Conservation (phyloP, 305 asterid species). For the Solanum hybrid region DNA sequence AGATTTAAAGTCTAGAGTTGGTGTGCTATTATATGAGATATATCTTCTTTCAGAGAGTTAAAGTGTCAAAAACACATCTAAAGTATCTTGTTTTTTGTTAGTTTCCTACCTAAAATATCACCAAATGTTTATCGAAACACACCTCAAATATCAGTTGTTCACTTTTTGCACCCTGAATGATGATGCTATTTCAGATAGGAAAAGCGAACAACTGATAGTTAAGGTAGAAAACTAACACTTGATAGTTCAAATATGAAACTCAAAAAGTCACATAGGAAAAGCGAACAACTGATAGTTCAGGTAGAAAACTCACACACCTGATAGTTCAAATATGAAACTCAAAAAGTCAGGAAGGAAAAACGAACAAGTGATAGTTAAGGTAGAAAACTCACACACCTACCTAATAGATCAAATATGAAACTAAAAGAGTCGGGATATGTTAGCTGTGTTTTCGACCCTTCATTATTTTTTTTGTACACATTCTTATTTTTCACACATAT, state of each 20-base stretch:
- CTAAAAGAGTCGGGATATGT: background rate
- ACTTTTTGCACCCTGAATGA: background rate
- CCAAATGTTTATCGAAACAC: background rate
- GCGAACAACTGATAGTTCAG: background rate
- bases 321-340: background rate
- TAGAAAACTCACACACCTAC: background rate
- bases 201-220: background rate
- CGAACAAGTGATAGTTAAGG: background rate
- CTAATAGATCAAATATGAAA: accelerated
- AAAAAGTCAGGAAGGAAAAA: accelerated
- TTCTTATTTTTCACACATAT: background rate
- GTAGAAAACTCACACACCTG: background rate
- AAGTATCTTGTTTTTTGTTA: background rate
- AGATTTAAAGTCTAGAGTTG: background rate
- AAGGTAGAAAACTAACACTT: background rate
- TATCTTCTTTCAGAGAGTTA: background rate
- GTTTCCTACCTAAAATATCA: background rate
- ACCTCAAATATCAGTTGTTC: background rate
- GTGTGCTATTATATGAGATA: no score
- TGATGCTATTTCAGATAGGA: background rate
- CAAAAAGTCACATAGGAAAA: background rate
- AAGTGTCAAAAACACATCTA: accelerated
- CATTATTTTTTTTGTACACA: background rate
- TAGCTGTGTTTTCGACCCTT: background rate
- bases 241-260: accelerated